Evolutionary conservation across 106 monocot genomes (phyloP).

Genomic region (Apostasia ramifera): DNA sequence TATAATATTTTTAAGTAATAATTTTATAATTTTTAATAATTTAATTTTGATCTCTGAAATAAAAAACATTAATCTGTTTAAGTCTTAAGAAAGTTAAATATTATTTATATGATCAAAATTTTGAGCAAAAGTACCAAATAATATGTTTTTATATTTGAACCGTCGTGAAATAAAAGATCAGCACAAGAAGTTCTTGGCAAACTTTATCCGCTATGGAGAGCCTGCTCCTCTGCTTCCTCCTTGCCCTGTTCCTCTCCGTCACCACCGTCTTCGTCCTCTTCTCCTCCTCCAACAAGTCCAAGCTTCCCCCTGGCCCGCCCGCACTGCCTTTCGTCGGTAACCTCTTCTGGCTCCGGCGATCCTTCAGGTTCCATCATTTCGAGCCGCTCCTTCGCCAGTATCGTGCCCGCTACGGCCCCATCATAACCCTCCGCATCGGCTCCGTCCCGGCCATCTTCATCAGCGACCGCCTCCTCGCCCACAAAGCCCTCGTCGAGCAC

Average conservation of each 20-base stretch:
- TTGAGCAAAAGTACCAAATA: no score
- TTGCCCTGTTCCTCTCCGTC: constrained; percentile 6
- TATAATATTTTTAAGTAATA: no score
- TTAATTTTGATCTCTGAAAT: no score
- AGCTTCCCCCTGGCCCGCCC: constrained; percentile 31
- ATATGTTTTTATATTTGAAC: no score
- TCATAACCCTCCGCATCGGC: constrained; percentile 7
- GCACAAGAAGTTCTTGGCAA: background rate
- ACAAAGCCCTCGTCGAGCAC: constrained; percentile 4
- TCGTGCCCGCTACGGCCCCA: constrained; percentile 6
- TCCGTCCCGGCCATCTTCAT: constrained; percentile 1
- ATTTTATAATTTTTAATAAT: no score
- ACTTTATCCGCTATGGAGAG: background rate
- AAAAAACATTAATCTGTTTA: no score
- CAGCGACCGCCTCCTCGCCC: constrained; percentile 3
- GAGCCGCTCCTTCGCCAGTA: constrained; percentile 21
- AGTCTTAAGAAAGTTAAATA: no score
- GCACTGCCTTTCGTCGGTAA: constrained; percentile 21
- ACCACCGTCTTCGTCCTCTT: constrained; percentile 2
- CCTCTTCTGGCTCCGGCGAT: constrained; percentile 16
- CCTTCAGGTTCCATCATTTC: constrained; percentile 7
- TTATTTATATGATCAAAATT: no score
- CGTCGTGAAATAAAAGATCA: no score
- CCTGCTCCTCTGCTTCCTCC: background rate
- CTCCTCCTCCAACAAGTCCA: background rate